These are phyloP conservation scores for Zarea fungicola DNA, from an alignment of 2,329 filamentous ascomycete species.

Conservation along the genomic window DNA sequence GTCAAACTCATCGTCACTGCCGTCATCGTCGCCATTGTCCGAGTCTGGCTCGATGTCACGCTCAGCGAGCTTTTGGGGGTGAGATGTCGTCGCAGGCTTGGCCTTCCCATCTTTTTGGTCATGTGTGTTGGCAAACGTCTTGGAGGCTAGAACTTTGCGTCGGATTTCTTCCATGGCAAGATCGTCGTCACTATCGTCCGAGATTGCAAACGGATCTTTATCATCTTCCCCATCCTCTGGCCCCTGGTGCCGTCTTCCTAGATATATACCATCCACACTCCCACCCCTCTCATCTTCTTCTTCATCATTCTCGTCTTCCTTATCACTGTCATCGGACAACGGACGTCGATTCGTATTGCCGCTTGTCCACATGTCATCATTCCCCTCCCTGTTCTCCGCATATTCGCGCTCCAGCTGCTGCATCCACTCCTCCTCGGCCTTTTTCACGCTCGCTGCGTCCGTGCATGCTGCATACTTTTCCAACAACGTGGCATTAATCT, in stretches of 20 bases:
- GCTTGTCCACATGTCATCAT: constrained; percentile 78
- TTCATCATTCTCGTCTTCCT: constrained; percentile 43
- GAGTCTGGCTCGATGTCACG: constrained; percentile 69
- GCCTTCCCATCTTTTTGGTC: constrained; percentile 40
- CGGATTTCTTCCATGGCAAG: constrained; percentile 87
- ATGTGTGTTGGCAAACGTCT: constrained; percentile 61
- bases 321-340: constrained; percentile 51
- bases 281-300: constrained; percentile 41
- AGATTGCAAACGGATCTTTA: constrained; percentile 68
- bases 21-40: constrained; percentile 53
- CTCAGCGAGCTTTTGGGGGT: constrained; percentile 48
- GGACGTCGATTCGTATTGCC: constrained; percentile 76
- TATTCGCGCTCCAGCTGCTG: constrained; percentile 87
- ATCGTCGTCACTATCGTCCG: constrained; percentile 76
- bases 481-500: constrained; percentile 81
- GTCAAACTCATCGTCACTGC: constrained; percentile 77
- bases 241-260: constrained; percentile 47
- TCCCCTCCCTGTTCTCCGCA: constrained; percentile 66
- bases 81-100: constrained; percentile 57
- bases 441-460: constrained; percentile 77
- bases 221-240: constrained; percentile 40
- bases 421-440: constrained; percentile 82
- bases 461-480: constrained; percentile 80
- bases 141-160: constrained; percentile 83
- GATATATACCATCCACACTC: constrained; percentile 53